A percentile compares a stretch with the other conserved stretches of the same genome.
Evolutionary conservation across 225 moss, liverwort and hornwort species (phyloP).

Genomic region (Sphagnum tenellum): DNA sequence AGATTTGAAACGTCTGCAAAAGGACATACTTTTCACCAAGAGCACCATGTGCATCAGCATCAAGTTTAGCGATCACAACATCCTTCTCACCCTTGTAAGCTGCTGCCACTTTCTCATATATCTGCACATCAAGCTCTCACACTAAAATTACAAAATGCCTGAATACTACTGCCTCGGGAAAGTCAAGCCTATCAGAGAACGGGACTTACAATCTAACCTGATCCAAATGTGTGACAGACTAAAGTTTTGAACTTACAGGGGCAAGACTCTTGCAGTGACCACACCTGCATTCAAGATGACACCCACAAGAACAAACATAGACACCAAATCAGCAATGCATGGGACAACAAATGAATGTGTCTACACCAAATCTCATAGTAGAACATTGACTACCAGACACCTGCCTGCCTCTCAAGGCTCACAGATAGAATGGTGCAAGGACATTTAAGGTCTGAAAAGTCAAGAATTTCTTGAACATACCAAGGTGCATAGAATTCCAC

Average conservation of each 20-base stretch:
- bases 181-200: too few relatives aligned
- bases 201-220: too few relatives aligned
- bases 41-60: slow-evolving; percentile 85
- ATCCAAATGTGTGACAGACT: neutral
- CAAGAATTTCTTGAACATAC: slow-evolving; percentile 16
- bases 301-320: too few relatives aligned
- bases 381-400: too few relatives aligned
- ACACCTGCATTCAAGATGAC: slow-evolving; percentile 43
- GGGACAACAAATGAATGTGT: too few relatives aligned
- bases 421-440: neutral
- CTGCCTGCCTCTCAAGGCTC: neutral
- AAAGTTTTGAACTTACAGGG: slow-evolving; percentile 51
- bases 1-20: too few relatives aligned
- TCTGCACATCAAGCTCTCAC: slow-evolving; percentile 22
- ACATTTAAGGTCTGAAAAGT: neutral
- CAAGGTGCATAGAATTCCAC: slow-evolving; percentile 98
- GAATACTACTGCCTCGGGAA: too few relatives aligned
- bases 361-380: too few relatives aligned
- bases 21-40: slow-evolving; percentile 66
- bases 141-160: too few relatives aligned
- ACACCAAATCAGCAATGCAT: too few relatives aligned
- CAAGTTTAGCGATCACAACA: slow-evolving; percentile 83
- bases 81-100: slow-evolving; percentile 78
- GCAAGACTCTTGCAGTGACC: slow-evolving; percentile 99
- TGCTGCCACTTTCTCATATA: slow-evolving; percentile 65